Percentiles rank a stretch among this genome's conserved stretches.
Evolutionary conservation across 306 rosid species (phyloP).

Genomic region (Cajanus cajan): DNA sequence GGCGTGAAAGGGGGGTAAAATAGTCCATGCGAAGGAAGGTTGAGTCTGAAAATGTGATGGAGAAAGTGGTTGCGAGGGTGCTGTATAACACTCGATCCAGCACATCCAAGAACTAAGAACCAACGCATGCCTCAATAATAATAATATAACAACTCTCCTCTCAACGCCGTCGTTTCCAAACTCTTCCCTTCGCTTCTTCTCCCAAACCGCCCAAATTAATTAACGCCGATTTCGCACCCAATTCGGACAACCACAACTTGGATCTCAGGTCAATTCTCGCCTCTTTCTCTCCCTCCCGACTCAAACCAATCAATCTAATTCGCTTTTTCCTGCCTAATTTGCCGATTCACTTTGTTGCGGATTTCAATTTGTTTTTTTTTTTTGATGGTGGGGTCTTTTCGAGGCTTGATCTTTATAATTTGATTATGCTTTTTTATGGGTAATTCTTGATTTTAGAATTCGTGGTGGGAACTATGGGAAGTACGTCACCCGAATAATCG

Average conservation of each 20-base stretch:
- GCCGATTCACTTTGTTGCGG: not conserved
- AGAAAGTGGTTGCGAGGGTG: constrained; percentile 10
- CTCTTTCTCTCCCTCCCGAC: not conserved
- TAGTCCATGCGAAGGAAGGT: not conserved
- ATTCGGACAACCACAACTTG: not conserved
- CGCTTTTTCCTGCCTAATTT: not conserved
- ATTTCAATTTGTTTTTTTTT: not conserved
- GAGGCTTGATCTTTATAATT: constrained; percentile 16
- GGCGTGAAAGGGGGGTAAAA: no score
- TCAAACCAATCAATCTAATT: not conserved
- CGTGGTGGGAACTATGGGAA: constrained; percentile 6
- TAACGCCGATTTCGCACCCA: constrained; percentile 19
- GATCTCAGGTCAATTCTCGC: constrained; percentile 39
- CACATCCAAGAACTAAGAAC: not conserved
- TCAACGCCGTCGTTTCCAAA: constrained; percentile 38
- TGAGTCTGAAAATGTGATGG: not conserved
- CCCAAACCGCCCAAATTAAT: not conserved
- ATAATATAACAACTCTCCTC: not conserved
- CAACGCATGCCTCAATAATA: not conserved
- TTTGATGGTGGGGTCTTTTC: constrained; percentile 6
- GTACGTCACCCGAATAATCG: not conserved
- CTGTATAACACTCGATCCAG: constrained; percentile 23
- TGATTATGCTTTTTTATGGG: not conserved
- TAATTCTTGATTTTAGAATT: not conserved
- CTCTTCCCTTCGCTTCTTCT: not conserved